Base-by-base conservation (phyloP, 768 basidiomycete genomes). In the Leccinum uliginosum region DNA sequence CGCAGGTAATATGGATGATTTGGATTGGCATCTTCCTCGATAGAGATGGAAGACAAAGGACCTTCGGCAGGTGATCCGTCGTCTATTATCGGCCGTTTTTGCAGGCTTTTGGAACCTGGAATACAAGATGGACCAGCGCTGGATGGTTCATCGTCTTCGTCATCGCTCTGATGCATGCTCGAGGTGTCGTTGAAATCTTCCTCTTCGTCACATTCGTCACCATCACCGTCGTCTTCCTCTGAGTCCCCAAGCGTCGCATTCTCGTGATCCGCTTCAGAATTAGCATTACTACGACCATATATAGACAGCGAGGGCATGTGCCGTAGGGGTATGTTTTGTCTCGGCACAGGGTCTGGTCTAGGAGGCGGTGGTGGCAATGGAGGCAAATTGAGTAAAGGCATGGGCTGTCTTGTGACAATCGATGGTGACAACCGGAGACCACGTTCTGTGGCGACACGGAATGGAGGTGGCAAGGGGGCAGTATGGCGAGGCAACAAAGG, bases 281-380 rank as follows among this genome's bases (percentile, higher is more conserved):
- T 73, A 27, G 52, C 19, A 26, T 68, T 59, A 51, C 61, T 62
- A 21, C 17, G 56, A 46, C 77, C 77, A 27, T 73, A 65, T 64
- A 76, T 73, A 17, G 76, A 74, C 49, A 85, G 65, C 26, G 79
- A 83, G 30, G 86, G 86, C 73, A 85, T 81, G 57, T 74, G 81
- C 47, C 76, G 73, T 59, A 84, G 67, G 12, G 78, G 75, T 46
- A 68, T 53, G 45, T 55, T 59, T 49, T 59, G 54, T 44, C 62
- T 62, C 27, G 65, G 62, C 1, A 54, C 50, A 3, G 59, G 14
- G 19, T 55, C 59, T 27, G 50, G 40, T 6, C 58, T 32, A 46
- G 65, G 58, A 4, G 65, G 60, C 7, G 72, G 65, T 7, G 71
- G 63, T 7, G 78, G 77, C 12, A 83, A 68, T 19, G 73, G 73